Conservation (phyloP, 106 monocot species). For the Acorus gramineus region DNA sequence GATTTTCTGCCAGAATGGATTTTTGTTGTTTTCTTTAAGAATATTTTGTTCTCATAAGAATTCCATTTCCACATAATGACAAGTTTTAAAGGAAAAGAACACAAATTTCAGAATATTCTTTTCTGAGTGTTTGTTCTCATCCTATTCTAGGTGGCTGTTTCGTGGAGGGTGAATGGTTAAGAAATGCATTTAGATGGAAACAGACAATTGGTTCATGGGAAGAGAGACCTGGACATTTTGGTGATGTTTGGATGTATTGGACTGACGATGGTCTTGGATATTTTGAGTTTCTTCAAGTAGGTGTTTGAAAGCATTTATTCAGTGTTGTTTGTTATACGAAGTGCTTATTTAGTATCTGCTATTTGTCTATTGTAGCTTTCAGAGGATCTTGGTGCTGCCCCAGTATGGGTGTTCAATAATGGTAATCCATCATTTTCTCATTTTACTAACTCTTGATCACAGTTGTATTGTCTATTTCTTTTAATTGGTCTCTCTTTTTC, state of each 20-base stretch:
- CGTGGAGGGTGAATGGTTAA: conserved; percentile 88
- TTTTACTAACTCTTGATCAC: not conserved
- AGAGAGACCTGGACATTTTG: conserved; percentile 93
- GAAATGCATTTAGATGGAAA: conserved; percentile 93
- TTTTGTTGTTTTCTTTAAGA: no score
- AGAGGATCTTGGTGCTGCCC: conserved; percentile 72
- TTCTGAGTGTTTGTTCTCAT: not conserved
- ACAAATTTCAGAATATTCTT: not conserved
- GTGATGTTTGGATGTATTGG: conserved; percentile 96
- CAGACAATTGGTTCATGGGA: conserved; percentile 92
- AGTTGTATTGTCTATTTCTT: not conserved
- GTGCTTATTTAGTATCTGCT: conserved; percentile 2
- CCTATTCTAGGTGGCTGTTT: conserved; percentile 71
- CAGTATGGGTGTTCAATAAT: conserved; percentile 89
- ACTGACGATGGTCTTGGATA: conserved; percentile 99
- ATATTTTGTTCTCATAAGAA: no score
- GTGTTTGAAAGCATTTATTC: not conserved
- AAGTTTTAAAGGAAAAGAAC: not conserved
- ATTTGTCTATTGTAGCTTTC: conserved; percentile 45
- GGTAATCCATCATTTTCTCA: conserved; percentile 26
- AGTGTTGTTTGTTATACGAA: not conserved
- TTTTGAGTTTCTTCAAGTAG: conserved; percentile 86
- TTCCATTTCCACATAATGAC: not conserved
- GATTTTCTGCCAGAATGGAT: no score
- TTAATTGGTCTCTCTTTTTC: conserved; percentile 2